These are phyloP conservation scores for Tagetes erecta DNA, from an alignment of 129 eudicot species.

Conservation along the genomic window DNA sequence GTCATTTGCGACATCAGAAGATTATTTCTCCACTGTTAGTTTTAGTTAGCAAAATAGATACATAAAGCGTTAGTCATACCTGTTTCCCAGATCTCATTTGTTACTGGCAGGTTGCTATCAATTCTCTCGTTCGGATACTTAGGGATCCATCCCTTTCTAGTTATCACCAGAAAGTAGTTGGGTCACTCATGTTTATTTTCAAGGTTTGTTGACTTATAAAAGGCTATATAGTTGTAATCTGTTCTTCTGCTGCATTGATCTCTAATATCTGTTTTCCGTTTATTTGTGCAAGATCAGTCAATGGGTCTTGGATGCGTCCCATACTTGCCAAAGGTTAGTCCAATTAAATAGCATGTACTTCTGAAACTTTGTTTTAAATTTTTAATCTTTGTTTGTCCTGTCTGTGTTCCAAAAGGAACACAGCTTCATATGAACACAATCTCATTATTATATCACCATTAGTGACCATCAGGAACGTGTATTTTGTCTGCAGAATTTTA, in stretches of 20 bases:
- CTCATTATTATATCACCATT: not conserved
- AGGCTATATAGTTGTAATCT: not conserved
- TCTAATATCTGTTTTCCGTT: conserved; percentile 19
- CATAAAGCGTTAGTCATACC: conserved; percentile 4
- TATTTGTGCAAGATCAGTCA: conserved; percentile 63
- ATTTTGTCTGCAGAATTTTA: conserved; percentile 5
- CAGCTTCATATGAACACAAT: not conserved
- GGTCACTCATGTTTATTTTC: conserved; percentile 93
- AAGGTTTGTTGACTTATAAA: conserved; percentile 60
- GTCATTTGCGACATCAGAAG: conserved; percentile 92
- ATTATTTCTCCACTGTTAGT: conserved; percentile 88
- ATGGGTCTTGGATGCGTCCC: conserved; percentile 98
- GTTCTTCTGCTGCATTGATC: conserved; percentile 21
- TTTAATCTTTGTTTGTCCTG: conserved; percentile 12
- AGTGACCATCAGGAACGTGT: conserved; percentile 4
- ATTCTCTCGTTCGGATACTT: conserved; percentile 90
- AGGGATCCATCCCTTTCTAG: conserved; percentile 96
- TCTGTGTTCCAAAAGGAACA: not conserved
- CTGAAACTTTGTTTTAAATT: conserved; percentile 2
- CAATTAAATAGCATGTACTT: conserved; percentile 22
- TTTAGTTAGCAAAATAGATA: conserved; percentile 22
- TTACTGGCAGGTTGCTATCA: conserved; percentile 85
- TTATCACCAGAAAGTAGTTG: conserved; percentile 94
- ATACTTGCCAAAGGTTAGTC: conserved; percentile 93
- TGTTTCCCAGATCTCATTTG: conserved; percentile 22